phyloP scores from a whole-genome alignment of 1,284 basidiomycete genomes.

The Ceratobasidium theobromae region DNA sequence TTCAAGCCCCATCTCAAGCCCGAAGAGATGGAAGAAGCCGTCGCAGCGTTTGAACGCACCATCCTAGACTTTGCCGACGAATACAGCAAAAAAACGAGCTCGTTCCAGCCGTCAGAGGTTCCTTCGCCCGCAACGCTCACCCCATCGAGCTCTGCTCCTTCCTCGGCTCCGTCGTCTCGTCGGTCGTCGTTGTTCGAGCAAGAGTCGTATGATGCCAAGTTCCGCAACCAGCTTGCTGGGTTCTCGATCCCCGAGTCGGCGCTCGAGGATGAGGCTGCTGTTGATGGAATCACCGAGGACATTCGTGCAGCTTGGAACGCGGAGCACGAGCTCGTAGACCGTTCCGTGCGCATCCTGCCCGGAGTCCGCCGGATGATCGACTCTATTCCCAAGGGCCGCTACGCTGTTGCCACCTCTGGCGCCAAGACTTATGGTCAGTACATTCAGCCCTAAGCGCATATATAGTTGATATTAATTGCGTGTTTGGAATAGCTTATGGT shows the following conservation, averaged over 20 bases:
- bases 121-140: slow-evolving; percentile 38
- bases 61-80: slow-evolving; percentile 76
- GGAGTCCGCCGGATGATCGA: slow-evolving; percentile 70
- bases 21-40: slow-evolving; percentile 68
- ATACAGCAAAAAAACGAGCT: slow-evolving; percentile 44
- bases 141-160: slow-evolving; percentile 37
- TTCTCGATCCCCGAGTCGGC: slow-evolving; percentile 46
- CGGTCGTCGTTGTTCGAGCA: slow-evolving; percentile 46
- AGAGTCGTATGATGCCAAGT: slow-evolving; percentile 33
- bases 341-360: slow-evolving; percentile 70
- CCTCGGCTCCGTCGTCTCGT: slow-evolving; percentile 45
- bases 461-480: slow-evolving; percentile 32
- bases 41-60: slow-evolving; percentile 65
- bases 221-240: slow-evolving; percentile 53
- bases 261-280: slow-evolving; percentile 44
- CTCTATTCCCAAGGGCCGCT: slow-evolving; percentile 65
- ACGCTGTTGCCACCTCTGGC: slow-evolving; percentile 75
- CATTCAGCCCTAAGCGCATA: slow-evolving; percentile 33
- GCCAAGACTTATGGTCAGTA: slow-evolving; percentile 67
- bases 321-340: slow-evolving; percentile 64
- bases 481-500: slow-evolving; percentile 53
- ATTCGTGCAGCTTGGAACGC: slow-evolving; percentile 53
- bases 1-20: slow-evolving; percentile 59
- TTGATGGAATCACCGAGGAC: slow-evolving; percentile 48
- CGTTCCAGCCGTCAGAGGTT: slow-evolving; percentile 35